Evolutionary conservation across 1,284 basidiomycete genomes (phyloP), one percentile per base, ranked within the genome.

Genomic region (Pterula multifida): DNA sequence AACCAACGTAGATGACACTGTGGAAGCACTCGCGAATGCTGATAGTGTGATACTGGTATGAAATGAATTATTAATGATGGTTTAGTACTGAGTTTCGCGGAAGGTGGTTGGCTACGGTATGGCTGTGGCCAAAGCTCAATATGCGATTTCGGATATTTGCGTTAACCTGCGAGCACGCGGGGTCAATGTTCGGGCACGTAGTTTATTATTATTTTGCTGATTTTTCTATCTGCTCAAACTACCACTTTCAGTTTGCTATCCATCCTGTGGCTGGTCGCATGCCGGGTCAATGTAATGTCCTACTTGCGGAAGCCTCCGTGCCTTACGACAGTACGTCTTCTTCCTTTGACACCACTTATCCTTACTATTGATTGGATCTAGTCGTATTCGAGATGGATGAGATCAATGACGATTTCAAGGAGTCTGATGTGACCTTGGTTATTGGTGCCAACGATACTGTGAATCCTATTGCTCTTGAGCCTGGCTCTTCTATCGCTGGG

Each of bases 381-480:
- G 87, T 90, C 55, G 87, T 90, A 25, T 70, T 87, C 50, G 88
- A 91, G 67, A 90, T 91, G 89, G 88, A 91, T 57, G 88, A 91
- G 65, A 90, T 91, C 66, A 90, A 91, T 60, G 87, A 90, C 48
- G 89, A 91, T 62, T 91, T 91, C 64, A 69, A 71, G 50, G 83
- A 87, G 26, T 90, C 89, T 0, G 89, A 91, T 61, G 76, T 91
- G 9, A 86, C 84, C 11, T 75, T 91, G 19, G 87, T 88, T 55
- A 87, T 88, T 55, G 88, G 88, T 45, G 88, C 88, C n/a, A 91
- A 91, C 58, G 88, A 91, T 62, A 91, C 89, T 1, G 87, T 90
- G 49, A 91, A 91, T 63, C 88, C 88, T 9, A 90, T 91, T 55
- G 85, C 88, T 19, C 71, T 91, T n/a, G 87, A 91, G 64, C 75